Percentiles rank a stretch among this genome's conserved stretches.
phyloP scores from a whole-genome alignment of 2,329 filamentous ascomycete genomes.

The Penicillium sp. region DNA sequence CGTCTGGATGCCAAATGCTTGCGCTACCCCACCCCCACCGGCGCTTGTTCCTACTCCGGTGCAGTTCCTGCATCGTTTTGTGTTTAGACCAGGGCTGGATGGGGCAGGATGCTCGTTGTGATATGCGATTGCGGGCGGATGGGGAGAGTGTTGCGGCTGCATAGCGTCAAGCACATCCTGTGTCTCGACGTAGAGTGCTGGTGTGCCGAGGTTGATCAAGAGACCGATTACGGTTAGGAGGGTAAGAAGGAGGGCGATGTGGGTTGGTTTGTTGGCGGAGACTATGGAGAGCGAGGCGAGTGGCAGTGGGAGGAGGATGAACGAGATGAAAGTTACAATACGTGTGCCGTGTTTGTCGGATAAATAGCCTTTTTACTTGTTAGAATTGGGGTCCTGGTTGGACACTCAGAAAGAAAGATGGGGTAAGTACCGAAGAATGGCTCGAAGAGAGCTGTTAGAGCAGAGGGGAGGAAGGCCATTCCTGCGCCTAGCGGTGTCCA shows the following conservation, averaged over 20 bases:
- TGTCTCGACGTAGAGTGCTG: conserved; percentile 75
- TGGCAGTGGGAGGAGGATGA: conserved; percentile 62
- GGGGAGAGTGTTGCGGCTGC: conserved; percentile 65
- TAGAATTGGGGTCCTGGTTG: not conserved
- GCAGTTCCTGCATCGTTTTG: not conserved
- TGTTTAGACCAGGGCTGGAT: not conserved
- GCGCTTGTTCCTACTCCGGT: conserved; percentile 45
- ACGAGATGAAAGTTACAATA: conserved; percentile 61
- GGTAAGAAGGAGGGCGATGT: conserved; percentile 69
- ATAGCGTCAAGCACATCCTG: conserved; percentile 56
- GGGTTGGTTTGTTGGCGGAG: conserved; percentile 56
- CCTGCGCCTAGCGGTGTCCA: conserved; percentile 64
- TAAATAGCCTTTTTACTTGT: conserved; percentile 49
- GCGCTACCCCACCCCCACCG: conserved; percentile 59
- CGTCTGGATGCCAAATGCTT: conserved; percentile 69
- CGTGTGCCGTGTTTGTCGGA: conserved; percentile 65
- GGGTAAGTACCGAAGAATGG: conserved; percentile 55
- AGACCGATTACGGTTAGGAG: conserved; percentile 66
- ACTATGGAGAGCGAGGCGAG: conserved; percentile 71
- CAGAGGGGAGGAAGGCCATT: conserved; percentile 62
- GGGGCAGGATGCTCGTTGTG: not conserved
- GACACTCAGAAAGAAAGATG: not conserved
- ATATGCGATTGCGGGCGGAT: not conserved
- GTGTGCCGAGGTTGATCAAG: conserved; percentile 62
- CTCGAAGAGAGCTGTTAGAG: conserved; percentile 65